Evolutionary conservation across 2,329 filamentous ascomycete species (phyloP).

Genomic region (Xylogone sp.): DNA sequence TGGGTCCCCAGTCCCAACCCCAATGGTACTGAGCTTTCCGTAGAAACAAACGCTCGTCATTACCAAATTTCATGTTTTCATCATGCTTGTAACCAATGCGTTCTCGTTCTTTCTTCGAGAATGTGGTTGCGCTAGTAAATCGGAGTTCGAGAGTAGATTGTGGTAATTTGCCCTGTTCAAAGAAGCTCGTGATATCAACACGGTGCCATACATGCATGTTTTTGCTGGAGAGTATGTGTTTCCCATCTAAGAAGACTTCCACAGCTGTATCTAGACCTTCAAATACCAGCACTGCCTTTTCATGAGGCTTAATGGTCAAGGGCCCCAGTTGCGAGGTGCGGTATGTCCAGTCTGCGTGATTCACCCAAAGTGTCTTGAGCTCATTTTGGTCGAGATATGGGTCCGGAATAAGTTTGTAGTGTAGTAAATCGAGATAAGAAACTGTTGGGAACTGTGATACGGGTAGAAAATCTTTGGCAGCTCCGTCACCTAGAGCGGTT

Average conservation of each 20-base stretch:
- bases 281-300: slow-evolving; percentile 39
- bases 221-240: slow-evolving; percentile 31
- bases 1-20: slow-evolving; percentile 64
- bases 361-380: slow-evolving; percentile 53
- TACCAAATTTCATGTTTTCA: no score
- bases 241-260: slow-evolving; percentile 42
- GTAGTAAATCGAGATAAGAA: slow-evolving; percentile 57
- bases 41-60: slow-evolving; percentile 35
- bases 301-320: slow-evolving; percentile 19
- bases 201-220: not conserved
- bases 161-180: not conserved
- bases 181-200: not conserved
- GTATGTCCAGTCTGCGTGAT: slow-evolving; percentile 56
- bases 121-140: not conserved
- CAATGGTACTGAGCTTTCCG: slow-evolving; percentile 66
- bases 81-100: slow-evolving; percentile 21
- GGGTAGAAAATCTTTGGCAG: slow-evolving; percentile 4
- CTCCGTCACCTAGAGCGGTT: slow-evolving; percentile 13
- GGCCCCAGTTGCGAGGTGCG: slow-evolving; percentile 25
- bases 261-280: slow-evolving; percentile 52
- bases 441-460: slow-evolving; percentile 50
- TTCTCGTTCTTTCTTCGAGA: not conserved
- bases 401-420: slow-evolving; percentile 49
- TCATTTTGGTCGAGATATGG: slow-evolving; percentile 59
- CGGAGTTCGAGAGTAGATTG: not conserved